These are phyloP conservation scores for Melanomma pulvis-pyrius DNA, from an alignment of 495 filamentous ascomycete species.

Conservation along the genomic window DNA sequence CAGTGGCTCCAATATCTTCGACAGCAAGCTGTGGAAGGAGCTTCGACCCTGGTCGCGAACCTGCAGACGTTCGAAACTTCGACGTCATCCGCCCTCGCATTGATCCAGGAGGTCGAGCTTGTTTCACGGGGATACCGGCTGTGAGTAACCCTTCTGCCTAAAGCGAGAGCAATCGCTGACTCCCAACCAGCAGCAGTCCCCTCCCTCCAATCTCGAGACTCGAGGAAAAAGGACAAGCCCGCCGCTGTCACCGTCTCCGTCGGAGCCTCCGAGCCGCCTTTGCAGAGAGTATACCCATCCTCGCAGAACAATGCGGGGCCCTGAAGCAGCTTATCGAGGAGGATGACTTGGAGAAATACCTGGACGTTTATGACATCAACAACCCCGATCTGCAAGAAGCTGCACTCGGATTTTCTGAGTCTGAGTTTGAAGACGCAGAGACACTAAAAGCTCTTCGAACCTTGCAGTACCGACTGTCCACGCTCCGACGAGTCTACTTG, in stretches of 20 bases:
- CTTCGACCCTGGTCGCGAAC: constrained; percentile 70
- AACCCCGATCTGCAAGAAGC: constrained; percentile 73
- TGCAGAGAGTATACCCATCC: constrained; percentile 67
- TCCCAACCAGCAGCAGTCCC: constrained; percentile 61
- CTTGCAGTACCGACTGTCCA: constrained; percentile 76
- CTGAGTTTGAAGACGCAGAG: constrained; percentile 71
- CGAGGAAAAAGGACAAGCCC: constrained; percentile 70
- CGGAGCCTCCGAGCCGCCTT: constrained; percentile 70
- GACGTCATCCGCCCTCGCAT: constrained; percentile 74
- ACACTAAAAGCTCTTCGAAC: constrained; percentile 79
- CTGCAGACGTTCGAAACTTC: constrained; percentile 84
- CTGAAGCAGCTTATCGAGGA: constrained; percentile 74
- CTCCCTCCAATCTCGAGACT: constrained; percentile 81
- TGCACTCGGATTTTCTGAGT: constrained; percentile 60
- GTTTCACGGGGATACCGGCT: constrained; percentile 92
- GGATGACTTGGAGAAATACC: constrained; percentile 82
- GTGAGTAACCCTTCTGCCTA: constrained; percentile 53
- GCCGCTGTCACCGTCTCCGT: constrained; percentile 78
- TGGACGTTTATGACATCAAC: constrained; percentile 89
- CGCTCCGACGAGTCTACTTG: constrained; percentile 76
- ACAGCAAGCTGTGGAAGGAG: constrained; percentile 72
- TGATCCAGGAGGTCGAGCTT: constrained; percentile 95
- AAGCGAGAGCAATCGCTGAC: constrained; percentile 17
- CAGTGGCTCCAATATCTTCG: constrained; percentile 85
- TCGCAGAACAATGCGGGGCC: constrained; percentile 65